Percentiles rank a stretch among this genome's conserved stretches.
Conservation (phyloP, 2,329 filamentous ascomycete species). For the Ophiocordyceps australis region DNA sequence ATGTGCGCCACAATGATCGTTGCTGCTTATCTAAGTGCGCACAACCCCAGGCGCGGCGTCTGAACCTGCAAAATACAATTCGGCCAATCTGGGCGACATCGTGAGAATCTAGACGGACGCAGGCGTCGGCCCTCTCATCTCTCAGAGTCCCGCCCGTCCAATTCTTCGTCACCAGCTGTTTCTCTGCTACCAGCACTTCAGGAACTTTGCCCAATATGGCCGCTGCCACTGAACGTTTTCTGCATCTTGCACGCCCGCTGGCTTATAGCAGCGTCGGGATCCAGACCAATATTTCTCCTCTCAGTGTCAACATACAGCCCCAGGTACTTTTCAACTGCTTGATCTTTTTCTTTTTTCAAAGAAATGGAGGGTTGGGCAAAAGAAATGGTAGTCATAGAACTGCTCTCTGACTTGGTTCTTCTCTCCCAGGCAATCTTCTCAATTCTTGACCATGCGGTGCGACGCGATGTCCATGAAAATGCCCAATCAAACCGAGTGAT, state of each 20-base stretch:
- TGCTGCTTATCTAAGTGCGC: conserved; percentile 33
- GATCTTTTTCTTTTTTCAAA: conserved; percentile 1
- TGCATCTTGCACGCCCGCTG: conserved; percentile 85
- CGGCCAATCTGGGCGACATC: conserved; percentile 19
- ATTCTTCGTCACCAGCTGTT: conserved; percentile 2
- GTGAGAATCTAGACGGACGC: conserved; percentile 10
- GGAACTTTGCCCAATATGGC: conserved; percentile 50
- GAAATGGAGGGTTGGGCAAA: no score
- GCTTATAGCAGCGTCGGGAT: conserved; percentile 64
- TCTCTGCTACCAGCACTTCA: conserved; percentile 4
- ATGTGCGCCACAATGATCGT: conserved; percentile 17
- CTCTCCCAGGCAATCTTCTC: conserved; percentile 44
- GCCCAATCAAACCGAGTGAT: conserved; percentile 91
- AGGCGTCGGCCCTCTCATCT: conserved; percentile 3
- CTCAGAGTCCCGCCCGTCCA: conserved; percentile 5
- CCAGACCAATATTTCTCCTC: conserved; percentile 73
- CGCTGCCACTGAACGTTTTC: conserved; percentile 63
- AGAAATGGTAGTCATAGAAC: no score
- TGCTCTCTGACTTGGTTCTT: no score
- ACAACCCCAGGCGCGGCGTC: conserved; percentile 27
- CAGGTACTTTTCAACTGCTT: conserved; percentile 43
- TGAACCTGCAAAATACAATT: conserved; percentile 22
- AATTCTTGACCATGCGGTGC: conserved; percentile 84
- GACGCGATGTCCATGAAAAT: conserved; percentile 49
- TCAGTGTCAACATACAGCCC: conserved; percentile 88